phyloP scores from a whole-genome alignment of 352 stramenopile genomes.

The Globisporangium alternatum region DNA sequence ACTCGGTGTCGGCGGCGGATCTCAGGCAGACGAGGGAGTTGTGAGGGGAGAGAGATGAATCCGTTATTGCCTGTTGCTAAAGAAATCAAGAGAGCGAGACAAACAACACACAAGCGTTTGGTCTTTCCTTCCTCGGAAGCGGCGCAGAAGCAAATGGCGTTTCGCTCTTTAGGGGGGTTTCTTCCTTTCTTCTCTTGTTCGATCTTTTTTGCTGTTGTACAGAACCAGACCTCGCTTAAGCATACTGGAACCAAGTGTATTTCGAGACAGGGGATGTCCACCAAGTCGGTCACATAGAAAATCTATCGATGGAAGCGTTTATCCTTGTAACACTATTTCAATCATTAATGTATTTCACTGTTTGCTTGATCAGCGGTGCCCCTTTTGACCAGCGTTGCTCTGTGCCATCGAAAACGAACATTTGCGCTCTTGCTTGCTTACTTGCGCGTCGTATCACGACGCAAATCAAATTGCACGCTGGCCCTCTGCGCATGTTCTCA shows the following conservation, averaged over 20 bases:
- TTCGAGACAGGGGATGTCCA: background rate
- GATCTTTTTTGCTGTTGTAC: constrained; percentile 6
- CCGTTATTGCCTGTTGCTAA: background rate
- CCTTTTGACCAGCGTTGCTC: no score
- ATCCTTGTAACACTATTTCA: no score
- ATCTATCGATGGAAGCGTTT: no score
- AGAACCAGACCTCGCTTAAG: background rate
- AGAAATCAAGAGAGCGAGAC: background rate
- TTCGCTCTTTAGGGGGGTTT: background rate
- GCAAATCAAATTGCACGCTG: background rate
- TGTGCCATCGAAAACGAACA: no score
- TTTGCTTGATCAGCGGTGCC: no score
- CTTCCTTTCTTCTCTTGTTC: constrained; percentile 6
- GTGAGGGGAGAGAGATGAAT: background rate
- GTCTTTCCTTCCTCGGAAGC: background rate
- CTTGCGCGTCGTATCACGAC: background rate
- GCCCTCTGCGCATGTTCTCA: no score
- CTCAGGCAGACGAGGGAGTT: background rate
- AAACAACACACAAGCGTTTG: no score
- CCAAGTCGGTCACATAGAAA: background rate
- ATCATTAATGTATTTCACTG: no score
- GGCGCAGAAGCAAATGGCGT: background rate
- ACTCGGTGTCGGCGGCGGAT: background rate
- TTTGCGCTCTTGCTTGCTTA: no score
- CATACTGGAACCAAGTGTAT: constrained; percentile 8